These are phyloP conservation scores for Aristolochia contorta DNA, from an alignment of 164 flowering plant genomes.

Conservation along the genomic window DNA sequence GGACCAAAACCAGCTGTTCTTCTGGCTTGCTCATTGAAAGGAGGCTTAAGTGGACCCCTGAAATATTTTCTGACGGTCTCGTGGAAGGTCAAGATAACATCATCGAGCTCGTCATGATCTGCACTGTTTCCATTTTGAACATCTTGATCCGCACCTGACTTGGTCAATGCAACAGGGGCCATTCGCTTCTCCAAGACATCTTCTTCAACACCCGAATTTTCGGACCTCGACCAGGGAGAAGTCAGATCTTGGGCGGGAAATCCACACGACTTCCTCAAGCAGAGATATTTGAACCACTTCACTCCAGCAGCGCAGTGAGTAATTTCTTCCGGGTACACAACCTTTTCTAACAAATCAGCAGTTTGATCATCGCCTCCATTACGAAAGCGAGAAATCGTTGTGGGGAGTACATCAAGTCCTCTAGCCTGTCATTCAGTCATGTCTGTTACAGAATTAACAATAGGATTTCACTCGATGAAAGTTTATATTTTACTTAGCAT, in stretches of 20 bases:
- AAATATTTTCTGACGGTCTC: slow-evolving; percentile 52
- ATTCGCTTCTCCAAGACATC: neutral
- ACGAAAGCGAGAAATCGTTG: slow-evolving; percentile 82
- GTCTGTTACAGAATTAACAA: neutral
- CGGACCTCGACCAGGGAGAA: slow-evolving; percentile 1
- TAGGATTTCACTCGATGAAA: neutral
- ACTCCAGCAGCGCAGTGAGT: slow-evolving; percentile 96
- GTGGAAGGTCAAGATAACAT: slow-evolving; percentile 59
- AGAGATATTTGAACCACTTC: slow-evolving; percentile 83
- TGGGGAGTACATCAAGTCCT: slow-evolving; percentile 90
- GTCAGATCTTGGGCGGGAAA: neutral
- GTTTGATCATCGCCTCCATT: slow-evolving; percentile 73
- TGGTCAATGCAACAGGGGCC: neutral
- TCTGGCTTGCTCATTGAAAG: slow-evolving; percentile 78
- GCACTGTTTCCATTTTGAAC: neutral
- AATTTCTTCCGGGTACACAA: slow-evolving; percentile 86
- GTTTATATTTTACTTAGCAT: too few relatives aligned
- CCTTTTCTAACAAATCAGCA: slow-evolving; percentile 72
- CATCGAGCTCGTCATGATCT: slow-evolving; percentile 23
- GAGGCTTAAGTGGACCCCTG: slow-evolving; percentile 86
- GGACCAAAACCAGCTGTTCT: slow-evolving; percentile 87
- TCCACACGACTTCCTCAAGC: slow-evolving; percentile 27
- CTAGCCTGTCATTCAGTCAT: slow-evolving; percentile 41
- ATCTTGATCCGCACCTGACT: neutral
- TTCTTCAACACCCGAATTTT: slow-evolving; percentile 6